Conservation (phyloP, 192 early-diverging fungal species). For the Rhizophagus clarus region DNA sequence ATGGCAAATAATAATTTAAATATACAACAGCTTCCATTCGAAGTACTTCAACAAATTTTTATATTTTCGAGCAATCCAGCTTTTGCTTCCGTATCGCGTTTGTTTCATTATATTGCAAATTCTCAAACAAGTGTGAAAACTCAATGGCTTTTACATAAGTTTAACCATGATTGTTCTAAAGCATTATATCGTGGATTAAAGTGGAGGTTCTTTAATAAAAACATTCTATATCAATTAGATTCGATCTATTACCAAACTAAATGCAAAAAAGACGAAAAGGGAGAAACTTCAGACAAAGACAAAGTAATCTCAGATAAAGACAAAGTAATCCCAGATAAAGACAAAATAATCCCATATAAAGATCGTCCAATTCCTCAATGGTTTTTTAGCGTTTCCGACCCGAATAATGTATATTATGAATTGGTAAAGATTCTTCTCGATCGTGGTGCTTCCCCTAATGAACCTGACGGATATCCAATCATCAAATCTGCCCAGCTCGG, state of each 20-base stretch:
- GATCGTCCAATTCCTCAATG: conserved; percentile 34
- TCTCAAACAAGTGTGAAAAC: conserved; percentile 24
- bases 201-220: conserved; percentile 28
- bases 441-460: conserved; percentile 39
- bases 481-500: conserved; percentile 44
- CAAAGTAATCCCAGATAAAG: conserved; percentile 18
- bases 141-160: conserved; percentile 19
- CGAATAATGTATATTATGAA: conserved; percentile 11
- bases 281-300: not conserved
- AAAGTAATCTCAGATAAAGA: too few species aligned
- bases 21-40: conserved; percentile 22
- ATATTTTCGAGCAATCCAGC: conserved; percentile 12
- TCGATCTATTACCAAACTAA: conserved; percentile 1
- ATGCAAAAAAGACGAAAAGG: not conserved
- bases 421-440: conserved; percentile 35
- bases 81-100: conserved; percentile 20
- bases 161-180: not conserved
- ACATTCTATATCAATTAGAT: conserved; percentile 25
- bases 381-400: conserved; percentile 32
- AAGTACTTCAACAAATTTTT: conserved; percentile 32
- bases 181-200: conserved; percentile 24
- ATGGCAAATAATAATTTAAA: conserved; percentile 2
- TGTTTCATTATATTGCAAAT: conserved; percentile 9
- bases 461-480: conserved; percentile 46
- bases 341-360: conserved; percentile 23